Evolutionary conservation across 768 basidiomycete genomes (phyloP), one percentile per base, ranked within the genome.

Genomic region (Guyanaporus albipodus): DNA sequence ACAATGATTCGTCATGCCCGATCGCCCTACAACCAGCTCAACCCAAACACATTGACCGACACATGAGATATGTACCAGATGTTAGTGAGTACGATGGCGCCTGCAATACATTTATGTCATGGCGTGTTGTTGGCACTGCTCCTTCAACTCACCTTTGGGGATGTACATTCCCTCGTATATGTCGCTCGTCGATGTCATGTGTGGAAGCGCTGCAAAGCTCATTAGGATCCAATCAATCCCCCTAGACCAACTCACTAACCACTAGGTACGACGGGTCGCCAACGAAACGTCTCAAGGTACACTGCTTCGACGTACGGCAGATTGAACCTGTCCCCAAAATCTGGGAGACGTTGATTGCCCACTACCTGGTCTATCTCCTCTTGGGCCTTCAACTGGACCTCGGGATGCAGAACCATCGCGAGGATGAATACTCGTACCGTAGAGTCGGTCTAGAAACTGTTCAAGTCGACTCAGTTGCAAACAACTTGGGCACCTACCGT

Each of bases 1-100:
- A 84, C 33, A 68, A 63, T 3, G 53, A 59, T 42, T 73, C 71
- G 55, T 83, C 76, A 44, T 78, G 80, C 15, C 73, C 66, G 28
- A 75, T 73, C 6, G 66, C 71, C 72, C 73, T 77, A 27, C 8
- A n/a, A 3, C 22, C 6, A 19, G 19, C 3, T 64, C 32, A 54
- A 31, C 26, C 15, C 14, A 23, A 37, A 22, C 21, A 9, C 15
- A 11, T 18, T 10, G 2, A 6, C 1, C 14, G 9, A 26, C 11
- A 22, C 7, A 40, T 14, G 7, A 31, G 41, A 41, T 21, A 6
- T 52, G 9, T 38, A 64, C 63, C 63, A 64, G 4, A 62, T 14
- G 15, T 64, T 66, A n/a, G 36, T n/a, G 18, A 66, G 3, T 0
- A 66, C 42, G 34, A 54, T 50, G 11, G 53, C 48, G 3, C 53